These are phyloP conservation scores for Claviceps fusiformis DNA, from an alignment of 2,329 filamentous ascomycete species.

Conservation along the genomic window DNA sequence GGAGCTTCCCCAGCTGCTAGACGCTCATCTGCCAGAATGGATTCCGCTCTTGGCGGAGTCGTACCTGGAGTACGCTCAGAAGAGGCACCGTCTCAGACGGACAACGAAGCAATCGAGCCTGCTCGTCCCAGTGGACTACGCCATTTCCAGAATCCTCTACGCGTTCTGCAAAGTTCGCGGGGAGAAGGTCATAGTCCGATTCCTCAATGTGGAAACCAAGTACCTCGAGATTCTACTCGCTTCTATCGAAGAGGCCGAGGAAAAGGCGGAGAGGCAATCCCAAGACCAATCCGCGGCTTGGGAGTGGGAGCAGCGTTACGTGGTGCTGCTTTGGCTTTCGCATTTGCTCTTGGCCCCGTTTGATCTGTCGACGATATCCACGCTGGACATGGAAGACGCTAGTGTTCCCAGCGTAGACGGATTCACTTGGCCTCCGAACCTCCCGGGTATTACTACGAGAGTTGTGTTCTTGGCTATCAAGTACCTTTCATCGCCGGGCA, in stretches of 20 bases:
- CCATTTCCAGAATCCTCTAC: slow-evolving; percentile 71
- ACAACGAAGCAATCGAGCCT: slow-evolving; percentile 22
- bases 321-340: slow-evolving; percentile 77
- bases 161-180: slow-evolving; percentile 89
- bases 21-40: slow-evolving; percentile 65
- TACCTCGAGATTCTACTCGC: slow-evolving; percentile 69
- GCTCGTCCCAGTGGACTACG: slow-evolving; percentile 46
- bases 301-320: slow-evolving; percentile 80
- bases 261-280: slow-evolving; percentile 1
- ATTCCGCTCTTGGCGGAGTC: slow-evolving; percentile 62
- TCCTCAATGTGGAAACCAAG: slow-evolving; percentile 79
- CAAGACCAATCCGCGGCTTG: slow-evolving; percentile 22
- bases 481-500: slow-evolving; percentile 63
- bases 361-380: slow-evolving; percentile 75
- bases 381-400: slow-evolving; percentile 34
- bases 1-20: slow-evolving; percentile 86
- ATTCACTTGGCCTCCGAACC: slow-evolving; percentile 40
- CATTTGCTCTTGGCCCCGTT: slow-evolving; percentile 79
- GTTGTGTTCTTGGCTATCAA: slow-evolving; percentile 57
- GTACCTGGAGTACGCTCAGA: slow-evolving; percentile 54
- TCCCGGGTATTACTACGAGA: slow-evolving; percentile 58
- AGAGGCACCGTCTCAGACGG: slow-evolving; percentile 26
- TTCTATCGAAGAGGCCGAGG: slow-evolving; percentile 52
- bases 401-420: slow-evolving; percentile 28
- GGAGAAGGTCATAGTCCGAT: slow-evolving; percentile 81